Evolutionary conservation across 1,139 yeast species (phyloP).

Genomic region (Hyphopichia pseudoburtonii): DNA sequence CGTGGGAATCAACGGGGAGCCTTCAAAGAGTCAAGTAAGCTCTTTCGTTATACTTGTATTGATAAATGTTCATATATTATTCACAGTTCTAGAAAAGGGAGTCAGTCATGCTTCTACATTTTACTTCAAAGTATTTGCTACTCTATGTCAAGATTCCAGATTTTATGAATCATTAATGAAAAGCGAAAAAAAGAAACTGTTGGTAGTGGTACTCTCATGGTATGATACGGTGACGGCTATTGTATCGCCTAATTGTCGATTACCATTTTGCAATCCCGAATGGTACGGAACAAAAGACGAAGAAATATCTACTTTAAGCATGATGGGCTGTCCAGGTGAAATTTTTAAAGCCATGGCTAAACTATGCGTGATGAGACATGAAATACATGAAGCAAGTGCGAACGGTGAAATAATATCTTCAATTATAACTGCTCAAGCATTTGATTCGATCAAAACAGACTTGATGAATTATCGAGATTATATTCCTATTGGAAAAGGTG

Average conservation of each 20-base stretch:
- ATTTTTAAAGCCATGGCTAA: slow-evolving; percentile 44
- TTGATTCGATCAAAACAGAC: slow-evolving; percentile 25
- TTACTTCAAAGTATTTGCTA: slow-evolving; percentile 48
- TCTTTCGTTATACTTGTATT: slow-evolving; percentile 51
- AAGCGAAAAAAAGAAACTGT: slow-evolving; percentile 45
- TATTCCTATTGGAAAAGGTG: slow-evolving; percentile 28
- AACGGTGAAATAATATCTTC: slow-evolving; percentile 1
- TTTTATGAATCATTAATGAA: slow-evolving; percentile 28
- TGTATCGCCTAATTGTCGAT: slow-evolving; percentile 53
- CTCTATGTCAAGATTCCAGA: slow-evolving; percentile 39
- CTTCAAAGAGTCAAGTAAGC: slow-evolving; percentile 35
- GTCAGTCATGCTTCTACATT: slow-evolving; percentile 48
- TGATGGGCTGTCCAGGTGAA: slow-evolving; percentile 62
- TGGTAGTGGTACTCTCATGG: slow-evolving; percentile 54
- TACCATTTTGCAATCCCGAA: slow-evolving; percentile 49
- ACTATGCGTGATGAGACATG: slow-evolving; percentile 41
- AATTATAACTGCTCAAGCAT: slow-evolving; percentile 11
- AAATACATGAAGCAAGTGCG: slow-evolving; percentile 13
- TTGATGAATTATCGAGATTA: slow-evolving; percentile 47
- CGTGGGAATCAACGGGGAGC: too few relatives aligned
- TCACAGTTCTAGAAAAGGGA: slow-evolving; percentile 53
- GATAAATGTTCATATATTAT: slow-evolving; percentile 51
- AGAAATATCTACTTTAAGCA: slow-evolving; percentile 43
- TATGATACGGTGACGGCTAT: slow-evolving; percentile 55
- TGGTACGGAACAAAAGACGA: slow-evolving; percentile 50